Evolutionary conservation across 2,329 filamentous ascomycete species (phyloP), one percentile per base, ranked within the genome.

Genomic region (Fusarium sp.): DNA sequence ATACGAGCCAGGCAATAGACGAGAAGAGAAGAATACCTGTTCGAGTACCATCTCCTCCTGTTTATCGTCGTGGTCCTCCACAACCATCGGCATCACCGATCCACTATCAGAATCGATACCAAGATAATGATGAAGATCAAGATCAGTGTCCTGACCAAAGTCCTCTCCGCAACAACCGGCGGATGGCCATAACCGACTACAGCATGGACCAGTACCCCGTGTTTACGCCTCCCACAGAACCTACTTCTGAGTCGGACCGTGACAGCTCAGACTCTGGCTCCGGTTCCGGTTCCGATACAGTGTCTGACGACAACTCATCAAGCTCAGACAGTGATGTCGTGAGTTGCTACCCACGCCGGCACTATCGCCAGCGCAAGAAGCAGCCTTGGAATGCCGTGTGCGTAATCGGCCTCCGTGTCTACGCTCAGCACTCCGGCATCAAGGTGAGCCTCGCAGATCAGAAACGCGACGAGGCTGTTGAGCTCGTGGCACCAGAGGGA

Each of bases 381-480:
- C 62, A 73, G 11, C 77, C 77, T 2, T 82, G 80, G 80, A 82
- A 82, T 40, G 78, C 80, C n/a, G 79, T 82, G 26, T 81, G 79
- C 51, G 80, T 82, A 11, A 69, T 81, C 38, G 79, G 79, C 10
- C 72, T 82, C 13, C 71, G 79, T 9, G 80, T 81, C 11, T 82
- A 82, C 56, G 75, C 80, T 10, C 74, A 74, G 52, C 79, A 81
- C 30, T 58, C 76, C 2, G 72, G 74, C 8, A 73, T 81, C 34
- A 75, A 75, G 31, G 77, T 82, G 30, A 70, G 70, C 8, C 69
- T 82, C 9, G 78, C 77, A 10, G 76, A 79, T 59, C 75, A 76
- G 28, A 75, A 75, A 42, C 71, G 64, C 38, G 72, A 62, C 1
- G 75, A 79, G 40, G 60, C 65, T 30, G 44, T 62, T 57, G 76